Conservation (phyloP, 352 stramenopile genomes). For the Phytophthora kernoviae region DNA sequence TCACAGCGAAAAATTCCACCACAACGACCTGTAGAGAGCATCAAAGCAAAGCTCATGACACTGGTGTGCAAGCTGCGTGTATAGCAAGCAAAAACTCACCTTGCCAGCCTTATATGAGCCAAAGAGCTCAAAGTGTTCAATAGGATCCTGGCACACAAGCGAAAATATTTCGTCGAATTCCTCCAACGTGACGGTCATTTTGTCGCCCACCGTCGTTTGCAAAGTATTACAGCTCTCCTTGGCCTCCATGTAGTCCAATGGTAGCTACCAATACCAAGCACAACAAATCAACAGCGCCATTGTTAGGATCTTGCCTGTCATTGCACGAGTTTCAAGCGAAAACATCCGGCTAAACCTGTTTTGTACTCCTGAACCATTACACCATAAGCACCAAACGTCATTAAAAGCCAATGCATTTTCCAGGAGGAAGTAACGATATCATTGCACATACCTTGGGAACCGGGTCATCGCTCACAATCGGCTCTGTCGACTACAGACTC, state of each 20-base stretch:
- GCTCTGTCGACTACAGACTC: constrained; percentile 28
- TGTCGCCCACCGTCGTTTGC: constrained; percentile 67
- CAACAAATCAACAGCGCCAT: not conserved
- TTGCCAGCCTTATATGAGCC: constrained; percentile 65
- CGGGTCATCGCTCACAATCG: constrained; percentile 52
- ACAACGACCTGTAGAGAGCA: constrained; percentile 56
- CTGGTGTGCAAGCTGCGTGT: too few relatives aligned
- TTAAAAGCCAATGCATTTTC: too few relatives aligned
- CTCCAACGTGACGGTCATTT: constrained; percentile 73
- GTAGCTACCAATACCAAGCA: constrained; percentile 15
- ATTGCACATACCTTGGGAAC: constrained; percentile 34
- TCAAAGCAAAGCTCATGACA: constrained; percentile 1
- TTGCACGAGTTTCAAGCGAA: not conserved
- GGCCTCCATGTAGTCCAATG: constrained; percentile 46
- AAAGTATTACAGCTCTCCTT: constrained; percentile 72
- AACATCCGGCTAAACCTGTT: constrained; percentile 7
- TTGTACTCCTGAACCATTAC: constrained; percentile 16
- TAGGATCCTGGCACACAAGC: constrained; percentile 68
- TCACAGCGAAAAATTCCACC: constrained; percentile 76
- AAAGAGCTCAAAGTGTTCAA: constrained; percentile 75
- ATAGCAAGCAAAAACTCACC: constrained; percentile 21
- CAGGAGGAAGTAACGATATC: not conserved
- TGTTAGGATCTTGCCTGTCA: not conserved
- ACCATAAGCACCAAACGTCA: not conserved
- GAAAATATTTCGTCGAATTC: constrained; percentile 86